These are phyloP conservation scores for Chrysopogon serrulatus DNA, from an alignment of 176 grass and related monocot genomes.

Conservation along the genomic window DNA sequence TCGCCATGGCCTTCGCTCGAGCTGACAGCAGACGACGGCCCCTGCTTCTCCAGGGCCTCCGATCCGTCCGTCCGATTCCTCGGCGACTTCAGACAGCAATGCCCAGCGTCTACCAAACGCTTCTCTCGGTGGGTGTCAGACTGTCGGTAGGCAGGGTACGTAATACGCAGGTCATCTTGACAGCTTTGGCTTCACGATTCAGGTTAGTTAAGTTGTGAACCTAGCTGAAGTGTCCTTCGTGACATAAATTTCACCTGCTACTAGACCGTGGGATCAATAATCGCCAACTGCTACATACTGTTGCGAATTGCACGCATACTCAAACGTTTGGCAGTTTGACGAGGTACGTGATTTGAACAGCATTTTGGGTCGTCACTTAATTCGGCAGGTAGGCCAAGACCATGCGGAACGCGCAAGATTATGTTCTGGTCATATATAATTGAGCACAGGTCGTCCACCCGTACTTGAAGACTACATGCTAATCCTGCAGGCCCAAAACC, in stretches of 20 bases:
- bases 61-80: no score
- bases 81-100: not conserved
- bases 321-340: not conserved
- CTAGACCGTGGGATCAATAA: not conserved
- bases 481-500: no score
- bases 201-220: not conserved
- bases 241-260: not conserved
- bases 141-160: not conserved
- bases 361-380: no score
- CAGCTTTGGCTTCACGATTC: not conserved
- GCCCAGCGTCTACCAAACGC: not conserved
- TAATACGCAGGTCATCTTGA: not conserved
- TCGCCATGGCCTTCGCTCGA: no score
- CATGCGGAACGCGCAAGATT: no score
- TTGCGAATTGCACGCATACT: not conserved
- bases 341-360: not conserved
- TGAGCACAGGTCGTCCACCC: no score
- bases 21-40: no score
- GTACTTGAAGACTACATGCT: no score
- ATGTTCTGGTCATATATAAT: no score
- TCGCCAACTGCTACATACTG: not conserved
- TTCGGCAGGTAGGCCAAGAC: no score
- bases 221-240: not conserved
- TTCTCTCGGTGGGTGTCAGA: not conserved
- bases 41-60: no score